Evolutionary conservation across 768 basidiomycete species (phyloP).

Genomic region (Leccinellum albellum): DNA sequence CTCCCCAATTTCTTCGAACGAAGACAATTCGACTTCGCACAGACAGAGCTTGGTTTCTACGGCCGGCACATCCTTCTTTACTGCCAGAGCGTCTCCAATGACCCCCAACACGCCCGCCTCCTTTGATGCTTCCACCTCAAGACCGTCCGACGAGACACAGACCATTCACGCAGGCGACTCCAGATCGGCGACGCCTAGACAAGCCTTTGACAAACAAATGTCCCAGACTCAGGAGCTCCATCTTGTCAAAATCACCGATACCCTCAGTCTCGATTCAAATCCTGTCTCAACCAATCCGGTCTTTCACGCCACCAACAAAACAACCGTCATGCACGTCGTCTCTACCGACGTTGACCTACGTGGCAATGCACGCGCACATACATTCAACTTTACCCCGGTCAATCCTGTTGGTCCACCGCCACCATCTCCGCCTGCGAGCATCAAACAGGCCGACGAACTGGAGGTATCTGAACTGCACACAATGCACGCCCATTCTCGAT

Average conservation of each 20-base stretch:
- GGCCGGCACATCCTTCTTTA: constrained; percentile 24
- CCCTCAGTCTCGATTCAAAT: constrained; percentile 40
- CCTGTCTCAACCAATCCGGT: constrained; percentile 31
- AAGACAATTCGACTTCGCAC: constrained; percentile 14
- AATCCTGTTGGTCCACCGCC: constrained; percentile 49
- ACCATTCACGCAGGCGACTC: constrained; percentile 22
- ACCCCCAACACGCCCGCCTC: constrained; percentile 20
- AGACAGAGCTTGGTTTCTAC: constrained; percentile 26
- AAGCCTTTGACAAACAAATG: constrained; percentile 26
- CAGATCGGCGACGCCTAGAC: constrained; percentile 32
- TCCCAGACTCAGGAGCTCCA: constrained; percentile 45
- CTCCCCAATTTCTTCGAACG: constrained; percentile 10
- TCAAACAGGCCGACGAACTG: constrained; percentile 18
- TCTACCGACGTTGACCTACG: constrained; percentile 17
- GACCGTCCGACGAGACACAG: constrained; percentile 33
- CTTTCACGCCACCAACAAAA: constrained; percentile 34
- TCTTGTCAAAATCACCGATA: constrained; percentile 53
- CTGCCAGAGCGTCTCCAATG: constrained; percentile 24
- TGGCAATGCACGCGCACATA: background rate
- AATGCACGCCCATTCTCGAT: constrained; percentile 26
- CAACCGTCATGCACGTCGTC: constrained; percentile 32
- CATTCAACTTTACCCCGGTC: background rate
- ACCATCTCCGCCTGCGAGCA: constrained; percentile 50
- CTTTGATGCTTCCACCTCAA: constrained; percentile 26
- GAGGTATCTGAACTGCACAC: constrained; percentile 23